phyloP scores from a whole-genome alignment of 116 monocot genomes.

The Posidonia oceanica region DNA sequence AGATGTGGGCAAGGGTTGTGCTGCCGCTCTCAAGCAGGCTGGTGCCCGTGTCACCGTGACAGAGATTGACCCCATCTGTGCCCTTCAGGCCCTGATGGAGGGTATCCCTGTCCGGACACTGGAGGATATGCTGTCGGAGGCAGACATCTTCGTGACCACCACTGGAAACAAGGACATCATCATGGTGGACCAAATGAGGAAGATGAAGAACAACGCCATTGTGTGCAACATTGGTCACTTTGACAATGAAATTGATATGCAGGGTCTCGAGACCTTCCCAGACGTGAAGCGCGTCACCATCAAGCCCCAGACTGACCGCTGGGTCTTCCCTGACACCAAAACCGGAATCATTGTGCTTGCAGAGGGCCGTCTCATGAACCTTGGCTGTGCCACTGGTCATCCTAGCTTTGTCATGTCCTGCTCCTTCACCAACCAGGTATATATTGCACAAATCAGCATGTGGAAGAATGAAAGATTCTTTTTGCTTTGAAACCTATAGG shows the following conservation, averaged over 20 bases:
- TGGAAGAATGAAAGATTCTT: not conserved
- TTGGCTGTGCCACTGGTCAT: constrained; percentile 84
- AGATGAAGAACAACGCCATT: constrained; percentile 99
- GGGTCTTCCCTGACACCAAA: constrained; percentile 84
- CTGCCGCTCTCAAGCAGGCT: constrained; percentile 81
- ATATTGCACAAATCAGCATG: not conserved
- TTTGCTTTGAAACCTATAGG: not conserved
- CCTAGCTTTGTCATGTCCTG: constrained; percentile 99
- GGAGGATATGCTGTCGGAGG: constrained; percentile 66
- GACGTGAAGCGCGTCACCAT: constrained; percentile 83
- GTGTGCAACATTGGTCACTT: constrained; percentile 97
- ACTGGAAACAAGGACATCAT: constrained; percentile 97
- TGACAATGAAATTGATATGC: constrained; percentile 95
- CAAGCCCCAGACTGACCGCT: constrained; percentile 89
- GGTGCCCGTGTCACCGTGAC: constrained; percentile 82
- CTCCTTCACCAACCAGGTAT: constrained; percentile 95
- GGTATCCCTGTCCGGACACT: constrained; percentile 63
- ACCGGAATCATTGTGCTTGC: constrained; percentile 76
- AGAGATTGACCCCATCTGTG: constrained; percentile 92
- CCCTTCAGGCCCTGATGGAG: constrained; percentile 89
- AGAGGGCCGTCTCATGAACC: constrained; percentile 94
- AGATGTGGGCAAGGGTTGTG: constrained; percentile 95
- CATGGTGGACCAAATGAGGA: constrained; percentile 91
- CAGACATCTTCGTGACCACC: constrained; percentile 87
- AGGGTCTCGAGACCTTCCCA: constrained; percentile 60